These are phyloP conservation scores for Camellia lanceoleosa DNA, from an alignment of 148 eudicot genomes.

Conservation along the genomic window DNA sequence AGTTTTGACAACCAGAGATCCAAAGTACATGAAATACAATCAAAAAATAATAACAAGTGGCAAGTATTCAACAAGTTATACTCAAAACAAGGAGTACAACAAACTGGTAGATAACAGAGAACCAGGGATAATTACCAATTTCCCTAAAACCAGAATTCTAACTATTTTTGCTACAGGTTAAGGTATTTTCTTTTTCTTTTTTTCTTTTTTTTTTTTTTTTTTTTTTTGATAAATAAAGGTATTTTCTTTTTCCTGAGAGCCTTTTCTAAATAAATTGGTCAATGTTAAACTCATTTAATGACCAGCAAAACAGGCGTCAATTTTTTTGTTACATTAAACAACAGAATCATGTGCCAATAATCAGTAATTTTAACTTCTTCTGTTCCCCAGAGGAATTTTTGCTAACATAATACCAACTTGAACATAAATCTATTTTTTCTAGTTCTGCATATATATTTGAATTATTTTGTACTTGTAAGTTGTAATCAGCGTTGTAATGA, in stretches of 20 bases:
- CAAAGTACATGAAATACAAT: neutral
- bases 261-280: neutral
- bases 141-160: too few species aligned
- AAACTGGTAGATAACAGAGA: neutral
- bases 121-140: neutral
- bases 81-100: neutral
- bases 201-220: too few species aligned
- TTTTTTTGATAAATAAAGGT: too few species aligned
- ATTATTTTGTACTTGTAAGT: too few species aligned
- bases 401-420: neutral
- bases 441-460: neutral
- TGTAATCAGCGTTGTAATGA: neutral
- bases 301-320: neutral
- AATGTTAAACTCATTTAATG: neutral
- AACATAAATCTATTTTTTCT: neutral
- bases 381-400: neutral
- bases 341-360: neutral
- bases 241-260: neutral
- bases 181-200: neutral
- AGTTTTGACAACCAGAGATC: neutral
- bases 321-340: neutral
- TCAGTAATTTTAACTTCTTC: neutral
- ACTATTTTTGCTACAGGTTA: neutral
- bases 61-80: neutral
- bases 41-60: neutral